Percentiles rank a stretch among this genome's conserved stretches.
phyloP scores from a whole-genome alignment of 2,329 filamentous ascomycete species.

The Xylaria sp. region DNA sequence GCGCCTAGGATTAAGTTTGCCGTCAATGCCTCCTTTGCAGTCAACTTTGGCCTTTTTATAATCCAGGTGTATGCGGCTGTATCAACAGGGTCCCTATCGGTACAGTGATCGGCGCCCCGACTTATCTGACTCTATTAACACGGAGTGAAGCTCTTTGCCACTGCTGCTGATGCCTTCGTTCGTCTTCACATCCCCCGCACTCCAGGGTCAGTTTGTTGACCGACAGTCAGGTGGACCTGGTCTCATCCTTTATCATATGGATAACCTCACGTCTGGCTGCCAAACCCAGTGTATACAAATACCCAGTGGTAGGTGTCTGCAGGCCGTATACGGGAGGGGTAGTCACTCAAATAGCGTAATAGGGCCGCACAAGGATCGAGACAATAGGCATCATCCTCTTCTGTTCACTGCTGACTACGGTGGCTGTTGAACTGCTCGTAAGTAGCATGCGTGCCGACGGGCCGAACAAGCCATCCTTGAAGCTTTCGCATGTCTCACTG shows the following conservation, averaged over 20 bases:
- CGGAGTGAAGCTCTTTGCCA: slow-evolving; percentile 63
- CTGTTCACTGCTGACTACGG: slow-evolving; percentile 73
- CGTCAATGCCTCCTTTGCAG: slow-evolving; percentile 61
- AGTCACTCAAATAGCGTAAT: slow-evolving; percentile 22
- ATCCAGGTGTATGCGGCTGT: slow-evolving; percentile 67
- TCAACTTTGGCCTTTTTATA: slow-evolving; percentile 64
- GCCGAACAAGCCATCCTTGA: slow-evolving; percentile 16
- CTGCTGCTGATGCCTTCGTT: slow-evolving; percentile 71
- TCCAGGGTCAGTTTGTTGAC: slow-evolving; percentile 40
- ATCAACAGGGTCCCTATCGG: slow-evolving; percentile 67
- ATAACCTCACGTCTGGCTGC: slow-evolving; percentile 68
- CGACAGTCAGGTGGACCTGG: slow-evolving; percentile 64
- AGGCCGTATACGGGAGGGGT: slow-evolving; percentile 17
- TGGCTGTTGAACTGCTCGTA: slow-evolving; percentile 69
- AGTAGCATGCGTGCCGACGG: slow-evolving; percentile 40
- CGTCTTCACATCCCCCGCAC: slow-evolving; percentile 42
- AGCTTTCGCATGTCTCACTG: slow-evolving; percentile 37
- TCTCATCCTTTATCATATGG: slow-evolving; percentile 71
- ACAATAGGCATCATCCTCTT: slow-evolving; percentile 73
- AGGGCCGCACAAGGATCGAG: slow-evolving; percentile 70
- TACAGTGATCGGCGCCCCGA: slow-evolving; percentile 39
- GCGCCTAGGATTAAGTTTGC: slow-evolving; percentile 63
- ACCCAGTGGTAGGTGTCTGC: slow-evolving; percentile 60
- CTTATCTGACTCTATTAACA: slow-evolving; percentile 39
- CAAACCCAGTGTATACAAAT: slow-evolving; percentile 69